Conservation (phyloP, 148 eudicot species). For the Chenopodium berlandieri region DNA sequence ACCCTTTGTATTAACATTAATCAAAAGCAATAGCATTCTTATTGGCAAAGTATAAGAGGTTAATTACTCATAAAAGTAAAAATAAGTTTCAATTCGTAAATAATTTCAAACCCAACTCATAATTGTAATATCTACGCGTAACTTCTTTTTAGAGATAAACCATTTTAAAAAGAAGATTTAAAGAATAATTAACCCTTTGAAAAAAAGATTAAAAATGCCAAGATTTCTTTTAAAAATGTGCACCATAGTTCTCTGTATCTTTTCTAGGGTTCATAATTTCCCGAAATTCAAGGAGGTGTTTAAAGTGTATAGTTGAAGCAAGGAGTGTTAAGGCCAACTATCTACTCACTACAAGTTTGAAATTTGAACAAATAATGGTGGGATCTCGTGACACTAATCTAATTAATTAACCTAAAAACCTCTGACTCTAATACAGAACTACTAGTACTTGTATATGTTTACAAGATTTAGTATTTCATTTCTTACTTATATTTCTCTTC, state of each 20-base stretch:
- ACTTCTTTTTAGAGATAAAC: too few species aligned
- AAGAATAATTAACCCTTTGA: background rate
- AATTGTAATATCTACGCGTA: too few species aligned
- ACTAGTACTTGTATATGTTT: background rate
- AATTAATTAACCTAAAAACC: conserved; percentile 16
- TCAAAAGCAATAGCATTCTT: too few species aligned
- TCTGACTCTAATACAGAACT: conserved; percentile 21
- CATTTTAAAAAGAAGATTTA: background rate
- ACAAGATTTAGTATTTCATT: background rate
- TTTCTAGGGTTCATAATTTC: conserved; percentile 14
- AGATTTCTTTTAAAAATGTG: background rate
- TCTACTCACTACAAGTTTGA: conserved; percentile 17
- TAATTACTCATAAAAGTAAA: too few species aligned
- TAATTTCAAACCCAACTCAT: too few species aligned
- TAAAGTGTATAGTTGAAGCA: conserved; percentile 19
- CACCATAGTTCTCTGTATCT: conserved; percentile 1
- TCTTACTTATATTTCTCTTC: background rate
- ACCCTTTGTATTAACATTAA: too few species aligned
- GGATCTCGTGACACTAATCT: conserved; percentile 32
- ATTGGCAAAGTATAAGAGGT: too few species aligned
- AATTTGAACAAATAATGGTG: conserved; percentile 36
- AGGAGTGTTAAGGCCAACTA: background rate
- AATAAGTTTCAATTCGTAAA: too few species aligned
- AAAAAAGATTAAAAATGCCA: background rate
- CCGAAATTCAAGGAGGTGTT: conserved; percentile 21